phyloP scores from a whole-genome alignment of 2,329 filamentous ascomycete species.

The Nectriaceae sp. region DNA sequence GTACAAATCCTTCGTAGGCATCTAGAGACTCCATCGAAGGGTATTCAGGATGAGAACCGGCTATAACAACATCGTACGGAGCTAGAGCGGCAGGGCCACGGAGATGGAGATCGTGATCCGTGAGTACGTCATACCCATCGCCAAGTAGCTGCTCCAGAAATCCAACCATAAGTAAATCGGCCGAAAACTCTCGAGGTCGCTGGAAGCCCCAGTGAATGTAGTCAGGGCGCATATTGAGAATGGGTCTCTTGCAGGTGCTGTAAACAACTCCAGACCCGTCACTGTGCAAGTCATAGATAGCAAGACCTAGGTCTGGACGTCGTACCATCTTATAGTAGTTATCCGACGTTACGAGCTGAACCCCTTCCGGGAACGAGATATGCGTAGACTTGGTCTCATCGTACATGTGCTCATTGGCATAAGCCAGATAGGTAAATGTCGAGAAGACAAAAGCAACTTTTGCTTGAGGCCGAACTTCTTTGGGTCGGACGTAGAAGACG shows the following conservation, averaged over 20 bases:
- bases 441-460: conserved; percentile 26
- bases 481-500: conserved; percentile 36
- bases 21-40: neutral
- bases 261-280: conserved; percentile 38
- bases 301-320: conserved; percentile 38
- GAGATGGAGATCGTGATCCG: neutral
- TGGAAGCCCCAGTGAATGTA: conserved; percentile 37
- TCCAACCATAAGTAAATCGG: conserved; percentile 15
- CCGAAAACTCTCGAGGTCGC: conserved; percentile 37
- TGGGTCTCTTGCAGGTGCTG: conserved; percentile 32
- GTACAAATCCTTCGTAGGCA: neutral
- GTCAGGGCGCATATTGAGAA: conserved; percentile 39
- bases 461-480: conserved; percentile 3
- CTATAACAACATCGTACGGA: neutral
- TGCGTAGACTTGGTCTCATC: conserved; percentile 30
- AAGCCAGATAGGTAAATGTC: conserved; percentile 40
- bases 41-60: neutral
- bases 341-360: conserved; percentile 14
- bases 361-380: conserved; percentile 25
- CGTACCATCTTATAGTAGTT: conserved; percentile 15
- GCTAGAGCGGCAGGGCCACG: neutral
- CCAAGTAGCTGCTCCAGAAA: neutral
- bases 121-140: neutral
- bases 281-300: conserved; percentile 39
- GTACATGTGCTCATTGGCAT: conserved; percentile 40